Evolutionary conservation across 1,284 basidiomycete species (phyloP).

Genomic region (Ustilago loliicola): DNA sequence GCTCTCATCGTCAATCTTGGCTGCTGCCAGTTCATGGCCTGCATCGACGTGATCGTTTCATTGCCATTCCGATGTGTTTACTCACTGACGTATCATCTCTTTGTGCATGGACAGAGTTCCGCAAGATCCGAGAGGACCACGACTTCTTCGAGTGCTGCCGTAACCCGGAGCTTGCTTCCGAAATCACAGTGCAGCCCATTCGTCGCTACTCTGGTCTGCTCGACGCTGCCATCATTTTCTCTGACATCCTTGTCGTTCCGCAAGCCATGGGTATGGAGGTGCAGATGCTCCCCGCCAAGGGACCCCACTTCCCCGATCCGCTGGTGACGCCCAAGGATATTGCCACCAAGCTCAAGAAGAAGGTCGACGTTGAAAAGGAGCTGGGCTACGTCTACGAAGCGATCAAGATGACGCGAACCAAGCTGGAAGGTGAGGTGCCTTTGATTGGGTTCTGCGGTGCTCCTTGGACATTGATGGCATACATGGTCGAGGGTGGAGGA

Average conservation of each 20-base stretch:
- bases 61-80: too few species aligned
- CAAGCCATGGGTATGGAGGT: slow-evolving; percentile 70
- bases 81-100: neutral
- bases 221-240: slow-evolving; percentile 70
- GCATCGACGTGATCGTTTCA: neutral
- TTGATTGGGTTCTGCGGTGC: slow-evolving; percentile 70
- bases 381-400: slow-evolving; percentile 69
- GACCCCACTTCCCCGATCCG: slow-evolving; percentile 67
- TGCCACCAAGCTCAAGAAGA: slow-evolving; percentile 59
- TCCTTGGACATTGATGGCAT: slow-evolving; percentile 70
- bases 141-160: slow-evolving; percentile 70
- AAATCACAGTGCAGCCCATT: slow-evolving; percentile 69
- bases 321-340: slow-evolving; percentile 65
- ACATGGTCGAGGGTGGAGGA: slow-evolving; percentile 70
- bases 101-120: slow-evolving; percentile 56
- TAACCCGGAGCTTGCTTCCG: slow-evolving; percentile 65
- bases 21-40: neutral
- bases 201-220: slow-evolving; percentile 67
- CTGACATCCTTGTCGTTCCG: slow-evolving; percentile 69
- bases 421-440: slow-evolving; percentile 68
- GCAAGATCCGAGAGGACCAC: slow-evolving; percentile 66
- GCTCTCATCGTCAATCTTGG: neutral
- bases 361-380: slow-evolving; percentile 69
- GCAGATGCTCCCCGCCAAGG: slow-evolving; percentile 68
- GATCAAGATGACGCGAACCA: slow-evolving; percentile 62